phyloP scores from a whole-genome alignment of 805 yeast genomes.

The Candida nonsorbophila region DNA sequence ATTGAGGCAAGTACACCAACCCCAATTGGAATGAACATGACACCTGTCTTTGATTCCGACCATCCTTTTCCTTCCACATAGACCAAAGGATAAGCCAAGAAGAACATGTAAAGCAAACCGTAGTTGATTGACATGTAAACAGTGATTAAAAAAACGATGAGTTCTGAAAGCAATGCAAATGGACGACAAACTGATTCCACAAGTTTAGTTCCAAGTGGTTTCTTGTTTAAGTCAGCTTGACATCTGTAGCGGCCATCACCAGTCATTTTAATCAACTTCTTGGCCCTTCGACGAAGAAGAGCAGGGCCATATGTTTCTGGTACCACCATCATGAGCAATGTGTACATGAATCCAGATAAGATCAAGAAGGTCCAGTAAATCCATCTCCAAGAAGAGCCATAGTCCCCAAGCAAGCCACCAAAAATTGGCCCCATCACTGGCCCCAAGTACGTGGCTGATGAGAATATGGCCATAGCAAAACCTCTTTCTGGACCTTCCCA shows the following conservation, averaged over 20 bases:
- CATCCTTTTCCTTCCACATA: slow-evolving; percentile 26
- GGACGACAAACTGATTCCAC: slow-evolving; percentile 23
- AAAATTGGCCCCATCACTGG: slow-evolving; percentile 59
- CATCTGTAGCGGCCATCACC: slow-evolving; percentile 25
- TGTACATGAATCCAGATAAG: slow-evolving; percentile 42
- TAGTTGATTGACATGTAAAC: slow-evolving; percentile 27
- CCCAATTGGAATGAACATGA: slow-evolving; percentile 29
- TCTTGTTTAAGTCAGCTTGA: slow-evolving; percentile 16
- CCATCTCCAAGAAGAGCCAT: slow-evolving; percentile 64
- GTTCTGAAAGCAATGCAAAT: slow-evolving; percentile 22
- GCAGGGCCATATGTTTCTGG: slow-evolving; percentile 63
- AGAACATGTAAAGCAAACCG: slow-evolving; percentile 30
- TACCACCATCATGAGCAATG: slow-evolving; percentile 16
- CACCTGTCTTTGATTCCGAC: slow-evolving; percentile 25
- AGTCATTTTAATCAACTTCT: slow-evolving; percentile 25
- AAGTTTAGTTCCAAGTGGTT: slow-evolving; percentile 15
- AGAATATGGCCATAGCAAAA: slow-evolving; percentile 43
- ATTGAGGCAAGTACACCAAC: slow-evolving; percentile 22
- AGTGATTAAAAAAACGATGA: slow-evolving; percentile 26
- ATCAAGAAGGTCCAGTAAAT: slow-evolving; percentile 55
- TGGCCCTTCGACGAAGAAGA: slow-evolving; percentile 50
- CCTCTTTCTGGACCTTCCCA: slow-evolving; percentile 41
- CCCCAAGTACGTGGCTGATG: slow-evolving; percentile 63
- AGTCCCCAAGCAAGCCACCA: slow-evolving; percentile 55
- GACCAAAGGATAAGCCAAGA: slow-evolving; percentile 27